Evolutionary conservation across 148 eudicot genomes (phyloP).

Genomic region (Camellia granthamiana): DNA sequence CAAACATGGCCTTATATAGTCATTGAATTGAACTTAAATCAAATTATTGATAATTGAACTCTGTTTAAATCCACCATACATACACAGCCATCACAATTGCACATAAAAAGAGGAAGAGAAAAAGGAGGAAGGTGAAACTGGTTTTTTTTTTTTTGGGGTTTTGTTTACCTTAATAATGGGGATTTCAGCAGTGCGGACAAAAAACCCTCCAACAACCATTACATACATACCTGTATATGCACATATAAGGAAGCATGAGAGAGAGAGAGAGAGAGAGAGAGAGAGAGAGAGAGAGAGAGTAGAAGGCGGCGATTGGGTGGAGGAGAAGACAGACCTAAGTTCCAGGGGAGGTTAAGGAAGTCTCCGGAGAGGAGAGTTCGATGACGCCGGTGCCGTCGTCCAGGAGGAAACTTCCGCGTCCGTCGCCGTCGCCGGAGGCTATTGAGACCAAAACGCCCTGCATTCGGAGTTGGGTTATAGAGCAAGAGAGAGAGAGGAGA

Average conservation of each 20-base stretch:
- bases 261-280: too few relatives aligned
- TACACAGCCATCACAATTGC: neutral
- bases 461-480: neutral
- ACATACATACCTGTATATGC: constrained; percentile 66
- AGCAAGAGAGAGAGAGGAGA: neutral
- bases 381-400: constrained; percentile 85
- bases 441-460: constrained; percentile 70
- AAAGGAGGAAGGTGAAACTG: neutral
- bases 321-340: constrained; percentile 19
- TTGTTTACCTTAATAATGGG: constrained; percentile 55
- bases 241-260: neutral
- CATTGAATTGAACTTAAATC: too few relatives aligned
- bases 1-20: too few relatives aligned
- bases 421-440: constrained; percentile 19
- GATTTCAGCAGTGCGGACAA: constrained; percentile 24
- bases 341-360: constrained; percentile 36
- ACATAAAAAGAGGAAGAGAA: neutral
- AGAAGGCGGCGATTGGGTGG: neutral
- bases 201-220: constrained; percentile 78
- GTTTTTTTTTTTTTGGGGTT: neutral
- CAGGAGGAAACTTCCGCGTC: constrained; percentile 37
- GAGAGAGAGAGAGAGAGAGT: neutral
- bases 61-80: neutral
- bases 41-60: constrained; percentile 22
- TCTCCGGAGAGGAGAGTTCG: constrained; percentile 38